Conservation (phyloP, 345 rosid species). For the Cardamine occulta region DNA sequence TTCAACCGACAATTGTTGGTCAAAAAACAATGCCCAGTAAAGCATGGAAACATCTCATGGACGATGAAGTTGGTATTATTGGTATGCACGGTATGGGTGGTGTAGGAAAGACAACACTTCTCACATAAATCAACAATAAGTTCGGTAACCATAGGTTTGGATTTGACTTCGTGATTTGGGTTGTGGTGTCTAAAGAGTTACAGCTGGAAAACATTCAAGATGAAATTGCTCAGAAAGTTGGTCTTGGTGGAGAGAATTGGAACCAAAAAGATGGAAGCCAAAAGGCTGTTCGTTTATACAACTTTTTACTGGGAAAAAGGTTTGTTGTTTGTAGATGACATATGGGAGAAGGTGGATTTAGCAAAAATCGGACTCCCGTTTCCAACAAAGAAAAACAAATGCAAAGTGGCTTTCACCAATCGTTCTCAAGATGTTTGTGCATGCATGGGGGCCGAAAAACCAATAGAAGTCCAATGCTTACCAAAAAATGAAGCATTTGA, state of each 20-base stretch:
- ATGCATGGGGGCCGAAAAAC: not conserved
- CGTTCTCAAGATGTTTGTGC: constrained; percentile 22
- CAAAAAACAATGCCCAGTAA: not conserved
- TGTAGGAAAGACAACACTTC: constrained; percentile 46
- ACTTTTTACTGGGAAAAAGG: not conserved
- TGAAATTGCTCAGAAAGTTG: constrained; percentile 6
- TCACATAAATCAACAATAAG: constrained; percentile 32
- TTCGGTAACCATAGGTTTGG: not conserved
- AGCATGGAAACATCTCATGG: constrained; percentile 12
- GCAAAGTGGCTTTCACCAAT: constrained; percentile 28
- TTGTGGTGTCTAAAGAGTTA: constrained; percentile 29
- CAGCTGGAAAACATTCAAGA: constrained; percentile 5
- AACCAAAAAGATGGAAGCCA: not conserved
- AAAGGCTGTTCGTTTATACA: not conserved
- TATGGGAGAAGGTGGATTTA: constrained; percentile 37
- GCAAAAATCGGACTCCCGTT: constrained; percentile 14
- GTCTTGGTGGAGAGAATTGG: not conserved
- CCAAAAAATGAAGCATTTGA: not conserved
- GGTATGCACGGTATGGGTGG: constrained; percentile 34
- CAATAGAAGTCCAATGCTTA: constrained; percentile 29
- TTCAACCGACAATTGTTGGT: constrained; percentile 21
- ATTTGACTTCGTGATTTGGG: constrained; percentile 36
- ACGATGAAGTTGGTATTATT: constrained; percentile 12
- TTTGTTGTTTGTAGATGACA: constrained; percentile 39
- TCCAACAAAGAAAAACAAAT: not conserved